phyloP scores from a whole-genome alignment of 192 early-diverging fungal species.

The Coemansia sp. region DNA sequence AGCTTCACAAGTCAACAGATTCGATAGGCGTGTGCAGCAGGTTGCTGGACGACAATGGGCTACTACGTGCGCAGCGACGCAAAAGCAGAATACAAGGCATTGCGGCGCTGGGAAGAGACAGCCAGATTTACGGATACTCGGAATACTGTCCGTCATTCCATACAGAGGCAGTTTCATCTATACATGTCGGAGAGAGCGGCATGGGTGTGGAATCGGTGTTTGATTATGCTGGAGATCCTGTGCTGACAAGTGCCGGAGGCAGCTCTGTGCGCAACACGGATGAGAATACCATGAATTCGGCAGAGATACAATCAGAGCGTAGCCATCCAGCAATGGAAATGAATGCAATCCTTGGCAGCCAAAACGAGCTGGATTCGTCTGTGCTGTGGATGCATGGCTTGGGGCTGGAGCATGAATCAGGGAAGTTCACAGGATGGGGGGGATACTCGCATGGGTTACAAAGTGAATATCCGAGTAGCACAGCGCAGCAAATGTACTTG shows the following conservation, averaged over 20 bases:
- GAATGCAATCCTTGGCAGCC: not conserved
- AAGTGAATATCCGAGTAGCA: not conserved
- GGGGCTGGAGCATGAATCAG: conserved; percentile 1
- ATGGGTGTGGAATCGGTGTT: conserved; percentile 2
- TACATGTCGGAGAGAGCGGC: not conserved
- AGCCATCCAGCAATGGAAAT: not conserved
- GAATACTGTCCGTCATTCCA: conserved; percentile 7
- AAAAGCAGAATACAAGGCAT: conserved; percentile 36
- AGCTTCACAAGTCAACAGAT: conserved; percentile 8
- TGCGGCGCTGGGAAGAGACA: conserved; percentile 39
- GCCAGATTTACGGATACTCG: not conserved
- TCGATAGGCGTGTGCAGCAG: conserved; percentile 30
- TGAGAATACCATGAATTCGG: not conserved
- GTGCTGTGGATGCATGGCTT: conserved; percentile 40
- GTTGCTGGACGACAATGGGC: conserved; percentile 15
- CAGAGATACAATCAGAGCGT: not conserved
- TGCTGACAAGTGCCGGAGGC: not conserved
- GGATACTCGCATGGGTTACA: not conserved
- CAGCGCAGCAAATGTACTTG: conserved; percentile 1
- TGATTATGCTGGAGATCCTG: conserved; percentile 1
- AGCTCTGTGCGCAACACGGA: not conserved
- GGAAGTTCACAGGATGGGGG: not conserved
- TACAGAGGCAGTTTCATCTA: not conserved
- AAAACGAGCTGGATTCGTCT: conserved; percentile 36
- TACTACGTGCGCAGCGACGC: conserved; percentile 10